Conservation (phyloP, 768 basidiomycete genomes). For the Gymnopilus dilepis region DNA sequence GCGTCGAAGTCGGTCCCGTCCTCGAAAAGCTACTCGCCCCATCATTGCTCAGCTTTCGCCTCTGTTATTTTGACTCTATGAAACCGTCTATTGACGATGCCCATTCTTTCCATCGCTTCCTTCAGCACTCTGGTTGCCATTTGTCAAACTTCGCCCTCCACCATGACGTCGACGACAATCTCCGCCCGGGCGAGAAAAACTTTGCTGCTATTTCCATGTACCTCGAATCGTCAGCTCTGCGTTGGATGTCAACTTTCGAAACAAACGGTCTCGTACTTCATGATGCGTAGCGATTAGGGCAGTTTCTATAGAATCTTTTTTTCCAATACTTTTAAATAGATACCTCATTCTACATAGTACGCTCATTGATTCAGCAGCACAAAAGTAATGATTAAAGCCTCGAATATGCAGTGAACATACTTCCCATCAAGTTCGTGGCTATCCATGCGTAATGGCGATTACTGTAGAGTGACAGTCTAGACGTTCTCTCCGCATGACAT, state of each 20-base stretch:
- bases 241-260: not conserved
- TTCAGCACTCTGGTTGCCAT: not conserved
- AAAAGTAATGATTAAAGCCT: too few relatives aligned
- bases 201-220: not conserved
- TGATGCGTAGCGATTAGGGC: not conserved
- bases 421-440: too few relatives aligned
- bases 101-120: not conserved
- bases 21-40: not conserved
- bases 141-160: not conserved
- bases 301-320: too few relatives aligned
- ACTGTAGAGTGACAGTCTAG: too few relatives aligned
- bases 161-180: not conserved
- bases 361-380: too few relatives aligned
- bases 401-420: too few relatives aligned
- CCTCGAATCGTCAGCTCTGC: not conserved
- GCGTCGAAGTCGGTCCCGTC: not conserved
- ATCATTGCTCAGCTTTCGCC: not conserved
- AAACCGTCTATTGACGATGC: not conserved
- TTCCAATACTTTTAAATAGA: too few relatives aligned
- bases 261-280: not conserved
- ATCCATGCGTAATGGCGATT: too few relatives aligned
- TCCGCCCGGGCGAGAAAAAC: too few relatives aligned
- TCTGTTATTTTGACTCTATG: not conserved
- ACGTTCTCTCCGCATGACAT: slow-evolving; percentile 31
- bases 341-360: too few relatives aligned